Conservation (phyloP, 2,329 filamentous ascomycete genomes). For the Colletotrichum musae region DNA sequence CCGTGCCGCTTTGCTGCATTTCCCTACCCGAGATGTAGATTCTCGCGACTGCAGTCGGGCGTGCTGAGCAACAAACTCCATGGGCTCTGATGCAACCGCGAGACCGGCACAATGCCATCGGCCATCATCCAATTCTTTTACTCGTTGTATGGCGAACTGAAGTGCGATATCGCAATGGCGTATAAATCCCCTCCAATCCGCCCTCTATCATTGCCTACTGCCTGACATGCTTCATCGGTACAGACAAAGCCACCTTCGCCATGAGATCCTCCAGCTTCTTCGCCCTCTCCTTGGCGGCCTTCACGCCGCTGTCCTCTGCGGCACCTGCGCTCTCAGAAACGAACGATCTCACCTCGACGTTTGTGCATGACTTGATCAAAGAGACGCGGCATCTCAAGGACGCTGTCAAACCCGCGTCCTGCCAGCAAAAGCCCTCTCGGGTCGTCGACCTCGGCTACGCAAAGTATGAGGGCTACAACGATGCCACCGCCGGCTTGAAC, state of each 20-base stretch:
- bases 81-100: no score
- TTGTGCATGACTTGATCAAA: background rate
- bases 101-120: no score
- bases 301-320: background rate
- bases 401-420: background rate
- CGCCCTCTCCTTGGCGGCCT: background rate
- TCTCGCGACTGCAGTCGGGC: no score
- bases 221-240: background rate
- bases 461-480: slow-evolving; percentile 59
- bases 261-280: background rate
- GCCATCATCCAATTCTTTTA: no score
- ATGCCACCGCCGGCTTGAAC: slow-evolving; percentile 55
- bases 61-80: no score
- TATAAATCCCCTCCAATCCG: no score
- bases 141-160: no score
- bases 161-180: no score
- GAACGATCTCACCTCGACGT: background rate
- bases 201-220: no score
- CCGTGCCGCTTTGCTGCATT: no score
- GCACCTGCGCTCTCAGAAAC: background rate
- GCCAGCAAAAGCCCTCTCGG: background rate
- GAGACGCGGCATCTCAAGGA: background rate
- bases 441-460: slow-evolving; percentile 61
- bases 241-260: background rate
- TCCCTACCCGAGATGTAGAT: no score